Conservation (phyloP, 1,284 basidiomycete genomes). For the Cryptococcus deneoformans region DNA sequence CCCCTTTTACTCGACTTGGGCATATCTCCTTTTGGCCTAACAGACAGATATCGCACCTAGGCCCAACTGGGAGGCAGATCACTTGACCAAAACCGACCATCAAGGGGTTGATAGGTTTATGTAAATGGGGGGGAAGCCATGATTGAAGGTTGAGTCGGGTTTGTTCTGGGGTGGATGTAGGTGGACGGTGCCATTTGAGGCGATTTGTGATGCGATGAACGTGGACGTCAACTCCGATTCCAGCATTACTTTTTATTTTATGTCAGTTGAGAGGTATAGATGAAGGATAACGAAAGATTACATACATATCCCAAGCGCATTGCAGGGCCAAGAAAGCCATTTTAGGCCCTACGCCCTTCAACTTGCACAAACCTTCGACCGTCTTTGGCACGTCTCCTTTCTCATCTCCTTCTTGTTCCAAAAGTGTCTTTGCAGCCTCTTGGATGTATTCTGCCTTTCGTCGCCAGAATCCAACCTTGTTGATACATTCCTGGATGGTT, state of each 20-base stretch:
- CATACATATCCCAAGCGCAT: slow-evolving; percentile 77
- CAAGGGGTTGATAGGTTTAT: slow-evolving; percentile 79
- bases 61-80: slow-evolving; percentile 77
- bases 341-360: slow-evolving; percentile 88
- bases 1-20: slow-evolving; percentile 42
- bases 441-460: slow-evolving; percentile 74
- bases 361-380: slow-evolving; percentile 74
- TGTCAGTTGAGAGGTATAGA: background rate
- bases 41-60: slow-evolving; percentile 74
- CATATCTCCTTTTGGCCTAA: slow-evolving; percentile 49
- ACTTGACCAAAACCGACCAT: slow-evolving; percentile 88
- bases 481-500: slow-evolving; percentile 68
- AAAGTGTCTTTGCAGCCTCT: slow-evolving; percentile 62
- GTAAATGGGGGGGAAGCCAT: slow-evolving; percentile 79
- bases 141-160: slow-evolving; percentile 85
- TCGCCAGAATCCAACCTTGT: slow-evolving; percentile 91
- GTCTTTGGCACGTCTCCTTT: slow-evolving; percentile 76
- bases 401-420: slow-evolving; percentile 52
- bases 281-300: background rate
- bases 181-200: slow-evolving; percentile 81
- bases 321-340: slow-evolving; percentile 87
- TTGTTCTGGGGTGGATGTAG: slow-evolving; percentile 81
- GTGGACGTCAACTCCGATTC: slow-evolving; percentile 95
- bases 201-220: slow-evolving; percentile 94
- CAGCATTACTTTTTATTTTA: slow-evolving; percentile 63